A percentile compares a stretch with the other conserved stretches of the same genome.
Conservation (phyloP, 306 rosid species). For the Quercus engelmannii region DNA sequence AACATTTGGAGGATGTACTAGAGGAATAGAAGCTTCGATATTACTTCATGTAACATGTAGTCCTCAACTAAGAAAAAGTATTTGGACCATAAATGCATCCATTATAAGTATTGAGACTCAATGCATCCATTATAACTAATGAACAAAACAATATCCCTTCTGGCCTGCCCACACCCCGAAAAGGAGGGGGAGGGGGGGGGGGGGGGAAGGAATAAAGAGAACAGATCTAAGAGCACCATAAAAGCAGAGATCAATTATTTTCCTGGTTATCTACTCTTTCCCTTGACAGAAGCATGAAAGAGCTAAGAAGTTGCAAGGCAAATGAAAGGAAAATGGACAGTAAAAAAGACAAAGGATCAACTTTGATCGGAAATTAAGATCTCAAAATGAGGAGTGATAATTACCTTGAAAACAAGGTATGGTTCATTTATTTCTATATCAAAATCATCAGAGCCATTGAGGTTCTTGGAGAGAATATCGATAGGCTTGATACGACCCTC, state of each 20-base stretch:
- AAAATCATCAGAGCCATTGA: constrained; percentile 74
- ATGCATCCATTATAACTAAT: neutral
- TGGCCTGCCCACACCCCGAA: neutral
- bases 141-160: neutral
- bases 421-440: constrained; percentile 93
- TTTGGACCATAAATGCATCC: too few species aligned
- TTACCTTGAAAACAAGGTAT: constrained; percentile 91
- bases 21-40: too few species aligned
- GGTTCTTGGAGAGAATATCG: constrained; percentile 83
- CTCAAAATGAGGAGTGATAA: neutral
- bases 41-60: too few species aligned
- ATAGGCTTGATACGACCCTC: constrained; percentile 97
- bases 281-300: neutral
- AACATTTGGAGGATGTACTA: too few species aligned
- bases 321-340: neutral
- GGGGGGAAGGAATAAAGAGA: neutral
- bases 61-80: too few species aligned
- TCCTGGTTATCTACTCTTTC: neutral
- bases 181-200: neutral
- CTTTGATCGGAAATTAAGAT: neutral
- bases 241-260: neutral
- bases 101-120: neutral
- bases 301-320: neutral
- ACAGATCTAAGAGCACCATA: neutral
- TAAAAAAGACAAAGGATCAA: neutral